These are phyloP conservation scores for Cercophora newfieldiana DNA, from an alignment of 495 filamentous ascomycete species.

Conservation along the genomic window DNA sequence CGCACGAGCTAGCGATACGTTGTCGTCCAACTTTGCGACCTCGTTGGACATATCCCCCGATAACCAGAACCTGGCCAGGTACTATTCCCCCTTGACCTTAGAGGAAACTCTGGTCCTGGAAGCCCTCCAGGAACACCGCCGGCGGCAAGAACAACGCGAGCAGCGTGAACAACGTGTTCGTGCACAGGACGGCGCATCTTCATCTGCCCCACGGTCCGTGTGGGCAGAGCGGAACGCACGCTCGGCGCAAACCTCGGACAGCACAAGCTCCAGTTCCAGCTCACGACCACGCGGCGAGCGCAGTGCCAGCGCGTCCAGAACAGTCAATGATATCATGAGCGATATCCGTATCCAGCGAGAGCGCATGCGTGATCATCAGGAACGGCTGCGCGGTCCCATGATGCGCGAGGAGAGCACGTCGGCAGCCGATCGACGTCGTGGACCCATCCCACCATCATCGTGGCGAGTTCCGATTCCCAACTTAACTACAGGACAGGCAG, in stretches of 20 bases:
- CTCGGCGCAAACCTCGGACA: slow-evolving; percentile 7
- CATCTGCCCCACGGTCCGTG: slow-evolving; percentile 10
- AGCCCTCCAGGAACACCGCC: slow-evolving; percentile 48
- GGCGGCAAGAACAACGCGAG: slow-evolving; percentile 40
- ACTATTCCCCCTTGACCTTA: slow-evolving; percentile 41
- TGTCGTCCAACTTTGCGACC: slow-evolving; percentile 20
- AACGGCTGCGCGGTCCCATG: slow-evolving; percentile 18
- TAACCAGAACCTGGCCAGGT: slow-evolving; percentile 30
- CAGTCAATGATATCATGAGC: slow-evolving; percentile 29
- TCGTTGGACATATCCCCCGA: slow-evolving; percentile 19
- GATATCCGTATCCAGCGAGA: slow-evolving; percentile 31
- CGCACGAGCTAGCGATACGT: slow-evolving; percentile 32
- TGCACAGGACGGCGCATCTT: background rate
- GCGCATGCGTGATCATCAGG: slow-evolving; percentile 17
- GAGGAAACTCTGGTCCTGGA: slow-evolving; percentile 52
- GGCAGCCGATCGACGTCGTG: slow-evolving; percentile 4
- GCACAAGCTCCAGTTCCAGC: background rate
- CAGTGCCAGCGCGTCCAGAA: slow-evolving; percentile 25
- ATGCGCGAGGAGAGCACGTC: slow-evolving; percentile 17
- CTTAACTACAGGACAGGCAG: background rate
- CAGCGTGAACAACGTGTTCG: slow-evolving; percentile 15
- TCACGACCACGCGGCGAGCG: slow-evolving; percentile 22
- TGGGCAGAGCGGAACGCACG: slow-evolving; percentile 19
- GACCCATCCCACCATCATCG: background rate
- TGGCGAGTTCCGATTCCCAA: background rate